Evolutionary conservation across 2,329 filamentous ascomycete genomes (phyloP), one percentile per base, ranked within the genome.

Genomic region (Incumbomyces lentus): DNA sequence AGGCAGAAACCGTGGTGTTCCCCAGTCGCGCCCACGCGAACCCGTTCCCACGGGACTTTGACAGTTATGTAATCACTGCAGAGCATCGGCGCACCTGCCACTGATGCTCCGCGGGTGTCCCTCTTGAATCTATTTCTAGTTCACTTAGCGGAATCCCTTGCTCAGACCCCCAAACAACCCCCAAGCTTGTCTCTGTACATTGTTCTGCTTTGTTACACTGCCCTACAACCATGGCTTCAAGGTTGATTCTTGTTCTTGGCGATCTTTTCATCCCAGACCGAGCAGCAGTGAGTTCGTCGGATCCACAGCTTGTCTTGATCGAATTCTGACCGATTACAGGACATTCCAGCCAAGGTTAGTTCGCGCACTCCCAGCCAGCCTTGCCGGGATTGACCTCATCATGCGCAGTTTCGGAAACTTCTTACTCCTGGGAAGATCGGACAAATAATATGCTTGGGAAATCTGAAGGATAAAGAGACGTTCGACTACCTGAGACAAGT

Each of bases 181-280:
- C n/a, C n/a, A n/a, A n/a, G n/a, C n/a, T n/a, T n/a, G n/a, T n/a
- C n/a, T n/a, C n/a, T n/a, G n/a, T n/a, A n/a, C 22, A 26, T 26
- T 8, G 22, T 26, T 26, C 22, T 26, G 22, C 22, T 5, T 8
- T 26, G 22, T 8, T 4, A 26, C 22, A 26, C 8, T 26, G 22
- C 22, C 8, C 22, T 26, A 26, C 22, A 26, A 47, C 32, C 44
- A 83, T 79, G 73, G 87, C 90, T 72, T 86, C 87, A 54, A 86
- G 90, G 68, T 76, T 95, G 57, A 88, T 94, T 62, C 78, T 95
- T 63, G 86, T 92, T 62, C 86, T 95, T 58, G 87, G 87, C 65
- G 88, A 95, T 71, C 79, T 95, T 46, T 88, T 94, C 71, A 94
- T 95, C 68, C 88, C 88, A 59, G 88, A 95, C 68, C 77, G 88